Base-by-base conservation (phyloP, 2,329 filamentous ascomycete species). In the Coniochaeta prunicola region DNA sequence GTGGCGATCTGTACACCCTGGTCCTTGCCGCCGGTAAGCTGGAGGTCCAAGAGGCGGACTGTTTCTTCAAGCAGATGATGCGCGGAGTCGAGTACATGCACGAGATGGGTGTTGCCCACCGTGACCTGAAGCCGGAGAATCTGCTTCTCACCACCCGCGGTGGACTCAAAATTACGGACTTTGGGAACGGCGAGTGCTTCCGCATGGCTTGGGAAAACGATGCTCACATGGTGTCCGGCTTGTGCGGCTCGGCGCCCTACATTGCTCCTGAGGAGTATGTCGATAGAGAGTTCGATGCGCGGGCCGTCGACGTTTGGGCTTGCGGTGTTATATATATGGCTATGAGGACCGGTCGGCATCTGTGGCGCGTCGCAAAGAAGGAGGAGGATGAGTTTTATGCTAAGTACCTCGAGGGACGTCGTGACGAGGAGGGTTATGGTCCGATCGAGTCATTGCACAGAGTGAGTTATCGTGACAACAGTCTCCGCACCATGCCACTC, bases 321-420 rank as follows among this genome's bases (percentile, higher is more conserved):
- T 96, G 92, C 61, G 94, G 94, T 70, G 94, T 99, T 57, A 99
- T 99, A 61, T 99, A 99, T 77, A 99, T 99, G 94, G 94, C 94
- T 15, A 99, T 99, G 94, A 84, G 94, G 60, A 97, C 93, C 1
- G 94, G 94, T 6, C 84, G 94, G 57, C 94, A 99, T 73, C 80
- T 99, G 9, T 99, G 94, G 94, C 89, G 92, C 58, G 86, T 97
- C n/a, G 94, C 94, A 7, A 93, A 93, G 74, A 96, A 92, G 74
- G 92, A 96, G 58, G 93, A 97, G 64, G 94, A 99, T 68, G 94
- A 97, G 69, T 99, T 97, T 67, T 99, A 96, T 71, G 90, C 90
- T 63, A 88, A 92, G 45, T 99, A 99, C 70, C 83, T 99, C 5
- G 90, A 96, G 70, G 94, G 94, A 31, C 86, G 94, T 57, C 89